Percentiles rank a stretch among this genome's conserved stretches.
phyloP scores from a whole-genome alignment of 164 flowering plant species.

The Litsea cubeba region DNA sequence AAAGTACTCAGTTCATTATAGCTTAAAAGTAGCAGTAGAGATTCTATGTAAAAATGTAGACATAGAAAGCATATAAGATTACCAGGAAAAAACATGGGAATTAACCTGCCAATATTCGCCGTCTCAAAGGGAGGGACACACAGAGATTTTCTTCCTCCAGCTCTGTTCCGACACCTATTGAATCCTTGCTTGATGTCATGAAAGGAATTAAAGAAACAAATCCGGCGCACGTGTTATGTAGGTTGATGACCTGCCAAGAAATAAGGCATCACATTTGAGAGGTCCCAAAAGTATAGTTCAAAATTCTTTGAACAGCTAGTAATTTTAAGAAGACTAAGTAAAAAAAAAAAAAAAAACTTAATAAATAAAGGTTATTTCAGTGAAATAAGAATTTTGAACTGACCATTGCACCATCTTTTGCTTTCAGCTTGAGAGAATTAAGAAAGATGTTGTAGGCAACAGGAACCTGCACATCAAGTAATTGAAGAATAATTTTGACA shows the following conservation, averaged over 20 bases:
- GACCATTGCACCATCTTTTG: slow-evolving; percentile 76
- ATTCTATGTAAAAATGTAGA: too few species aligned
- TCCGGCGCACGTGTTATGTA: slow-evolving; percentile 56
- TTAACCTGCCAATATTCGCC: slow-evolving; percentile 65
- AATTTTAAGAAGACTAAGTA: background rate
- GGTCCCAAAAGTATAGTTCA: background rate
- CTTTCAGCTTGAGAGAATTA: slow-evolving; percentile 79
- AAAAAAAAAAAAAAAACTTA: too few species aligned
- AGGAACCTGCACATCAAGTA: slow-evolving; percentile 47
- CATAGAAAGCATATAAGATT: background rate
- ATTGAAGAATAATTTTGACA: background rate
- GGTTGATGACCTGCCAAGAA: slow-evolving; percentile 49
- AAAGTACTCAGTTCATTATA: background rate
- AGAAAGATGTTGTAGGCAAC: slow-evolving; percentile 57
- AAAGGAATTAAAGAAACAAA: slow-evolving; percentile 57
- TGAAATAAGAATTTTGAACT: slow-evolving; percentile 18
- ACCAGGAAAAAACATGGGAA: background rate
- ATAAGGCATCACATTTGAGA: background rate
- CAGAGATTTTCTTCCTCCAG: slow-evolving; percentile 40
- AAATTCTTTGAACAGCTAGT: background rate
- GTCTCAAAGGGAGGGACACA: slow-evolving; percentile 42
- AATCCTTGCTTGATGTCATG: slow-evolving; percentile 30
- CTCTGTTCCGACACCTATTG: slow-evolving; percentile 28
- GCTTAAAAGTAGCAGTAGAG: too few species aligned
- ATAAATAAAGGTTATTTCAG: background rate